Percentiles rank a stretch among this genome's conserved stretches.
Conservation (phyloP, 495 filamentous ascomycete genomes). For the Neurospora sp. region DNA sequence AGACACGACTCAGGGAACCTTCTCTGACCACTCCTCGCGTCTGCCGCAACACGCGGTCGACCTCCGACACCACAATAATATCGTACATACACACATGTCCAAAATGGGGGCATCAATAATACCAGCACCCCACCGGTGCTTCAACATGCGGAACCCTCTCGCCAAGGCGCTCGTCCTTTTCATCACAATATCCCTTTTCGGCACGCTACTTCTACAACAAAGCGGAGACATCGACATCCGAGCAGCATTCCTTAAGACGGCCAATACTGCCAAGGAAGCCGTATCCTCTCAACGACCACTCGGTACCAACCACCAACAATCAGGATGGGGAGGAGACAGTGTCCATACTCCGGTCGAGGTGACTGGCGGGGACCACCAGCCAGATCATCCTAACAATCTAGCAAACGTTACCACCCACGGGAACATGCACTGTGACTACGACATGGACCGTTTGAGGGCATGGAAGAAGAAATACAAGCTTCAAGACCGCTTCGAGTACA, state of each 20-base stretch:
- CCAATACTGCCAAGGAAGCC: conserved; percentile 23
- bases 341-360: not conserved
- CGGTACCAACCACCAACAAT: not conserved
- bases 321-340: conserved; percentile 1
- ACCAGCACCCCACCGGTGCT: conserved; percentile 27
- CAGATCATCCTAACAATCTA: conserved; percentile 6
- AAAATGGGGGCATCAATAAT: conserved; percentile 28
- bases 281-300: conserved; percentile 25
- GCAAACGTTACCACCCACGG: conserved; percentile 9
- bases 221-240: conserved; percentile 30
- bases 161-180: conserved; percentile 28
- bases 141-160: conserved; percentile 37
- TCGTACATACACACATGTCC: not conserved
- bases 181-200: conserved; percentile 24
- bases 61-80: not conserved
- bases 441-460: conserved; percentile 29
- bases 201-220: conserved; percentile 22
- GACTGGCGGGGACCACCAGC: not conserved
- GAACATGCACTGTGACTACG: conserved; percentile 35
- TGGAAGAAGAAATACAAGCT: conserved; percentile 37
- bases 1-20: not conserved
- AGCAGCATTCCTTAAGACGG: conserved; percentile 27
- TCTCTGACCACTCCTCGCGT: not conserved
- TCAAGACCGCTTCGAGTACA: conserved; percentile 39
- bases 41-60: not conserved